Percentiles rank a stretch among this genome's conserved stretches.
Conservation (phyloP, 257 asterid genomes). For the Scutellaria galericulata region DNA sequence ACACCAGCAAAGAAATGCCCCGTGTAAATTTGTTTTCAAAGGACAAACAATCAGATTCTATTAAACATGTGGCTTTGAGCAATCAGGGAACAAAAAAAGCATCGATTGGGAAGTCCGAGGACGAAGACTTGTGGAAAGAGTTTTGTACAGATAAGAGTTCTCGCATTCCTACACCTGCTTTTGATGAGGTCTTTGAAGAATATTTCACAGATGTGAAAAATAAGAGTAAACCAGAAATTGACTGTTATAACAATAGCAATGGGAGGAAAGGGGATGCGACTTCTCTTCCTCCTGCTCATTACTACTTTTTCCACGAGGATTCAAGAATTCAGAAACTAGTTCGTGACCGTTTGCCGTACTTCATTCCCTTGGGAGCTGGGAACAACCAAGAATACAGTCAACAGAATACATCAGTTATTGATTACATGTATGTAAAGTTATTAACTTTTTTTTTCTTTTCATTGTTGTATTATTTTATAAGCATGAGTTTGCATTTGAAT, state of each 20-base stretch:
- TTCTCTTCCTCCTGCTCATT: slow-evolving; percentile 62
- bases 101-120: slow-evolving; percentile 43
- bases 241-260: slow-evolving; percentile 36
- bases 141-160: slow-evolving; percentile 52
- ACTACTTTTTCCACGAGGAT: slow-evolving; percentile 77
- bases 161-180: slow-evolving; percentile 75
- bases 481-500: slow-evolving; percentile 17
- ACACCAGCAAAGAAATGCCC: slow-evolving; percentile 34
- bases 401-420: slow-evolving; percentile 56
- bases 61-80: slow-evolving; percentile 35
- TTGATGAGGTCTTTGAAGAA: slow-evolving; percentile 81
- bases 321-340: slow-evolving; percentile 77
- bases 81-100: slow-evolving; percentile 35
- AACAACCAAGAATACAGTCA: slow-evolving; percentile 51
- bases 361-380: slow-evolving; percentile 72
- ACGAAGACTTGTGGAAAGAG: slow-evolving; percentile 73
- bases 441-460: not conserved
- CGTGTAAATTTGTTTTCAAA: slow-evolving; percentile 38
- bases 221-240: slow-evolving; percentile 40
- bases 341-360: slow-evolving; percentile 74
- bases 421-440: slow-evolving; percentile 77
- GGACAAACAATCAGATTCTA: slow-evolving; percentile 33
- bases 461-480: not conserved
- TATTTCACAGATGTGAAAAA: slow-evolving; percentile 59
- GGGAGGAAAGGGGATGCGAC: slow-evolving; percentile 36